Evolutionary conservation across 805 yeast genomes (phyloP), one percentile per base, ranked within the genome.

Genomic region (Torulaspora quercuum): DNA sequence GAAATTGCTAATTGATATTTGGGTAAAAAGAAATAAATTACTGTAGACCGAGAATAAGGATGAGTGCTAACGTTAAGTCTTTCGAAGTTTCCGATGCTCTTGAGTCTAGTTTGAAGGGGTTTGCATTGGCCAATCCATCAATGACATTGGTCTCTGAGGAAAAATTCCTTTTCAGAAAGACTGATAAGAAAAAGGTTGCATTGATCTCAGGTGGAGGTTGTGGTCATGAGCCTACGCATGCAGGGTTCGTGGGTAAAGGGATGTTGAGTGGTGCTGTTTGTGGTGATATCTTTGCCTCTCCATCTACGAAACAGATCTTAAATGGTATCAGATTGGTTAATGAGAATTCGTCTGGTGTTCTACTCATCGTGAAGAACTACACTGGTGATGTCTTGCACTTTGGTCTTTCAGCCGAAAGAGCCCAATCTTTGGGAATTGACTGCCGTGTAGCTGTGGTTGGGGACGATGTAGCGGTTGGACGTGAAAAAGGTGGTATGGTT

Each of bases 391-490:
- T 90, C 11, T 65, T 89, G 37, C 96, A 89, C 63, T 89, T 90
- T 63, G 96, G 96, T 1, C 68, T 90, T 36, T 94, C 95, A 3
- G 88, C 82, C 2, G 97, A 89, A 59, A 71, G 94, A 49, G 90
- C 95, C 18, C 81, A 80, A 56, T 80, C 82, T 12, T 73, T 76
- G 29, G 96, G 95, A 6, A 72, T 74, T 45, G 68, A 75, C 25
- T 80, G 82, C 20, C 88, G 82, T 45, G 70, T 86, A 43, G 78
- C 84, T 27, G 74, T 82, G 37, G 89, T 89, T 18, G 83, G 87
- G 29, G 97, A 89, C 57, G 97, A 89, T 59, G 95, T 88, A 17
- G 87, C 96, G 6, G 96, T 90, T 29, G 95, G 95, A n/a, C 71
- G 82, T 50, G 72, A 80, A 17, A 89, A 88, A 55, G 90, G 92